A percentile compares a stretch with the other conserved stretches of the same genome.
These are phyloP conservation scores for Omphalotus guepiniiformis DNA, from an alignment of 768 basidiomycete species.

Conservation along the genomic window DNA sequence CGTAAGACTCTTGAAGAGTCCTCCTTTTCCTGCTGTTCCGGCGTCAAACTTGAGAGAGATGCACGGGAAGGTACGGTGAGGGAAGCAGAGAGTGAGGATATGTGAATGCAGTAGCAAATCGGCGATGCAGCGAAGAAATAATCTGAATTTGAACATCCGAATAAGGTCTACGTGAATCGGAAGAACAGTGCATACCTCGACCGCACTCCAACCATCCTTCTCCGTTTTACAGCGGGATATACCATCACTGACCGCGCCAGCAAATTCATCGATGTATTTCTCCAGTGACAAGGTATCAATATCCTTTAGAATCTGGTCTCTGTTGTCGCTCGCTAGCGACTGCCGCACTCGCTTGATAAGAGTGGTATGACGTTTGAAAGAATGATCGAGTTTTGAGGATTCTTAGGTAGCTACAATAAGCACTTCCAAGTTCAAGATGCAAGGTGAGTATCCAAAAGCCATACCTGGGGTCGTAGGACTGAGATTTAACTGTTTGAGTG, in stretches of 20 bases:
- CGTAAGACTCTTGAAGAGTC: conserved; percentile 72
- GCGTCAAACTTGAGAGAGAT: conserved; percentile 49
- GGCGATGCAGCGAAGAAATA: conserved; percentile 82
- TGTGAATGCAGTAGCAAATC: conserved; percentile 80
- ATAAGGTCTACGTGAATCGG: conserved; percentile 2
- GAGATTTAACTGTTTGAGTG: conserved; percentile 53
- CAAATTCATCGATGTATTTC: conserved; percentile 96
- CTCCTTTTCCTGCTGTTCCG: conserved; percentile 91
- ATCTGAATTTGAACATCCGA: conserved; percentile 44
- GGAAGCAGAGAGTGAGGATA: conserved; percentile 53
- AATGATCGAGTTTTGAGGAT: conserved; percentile 81
- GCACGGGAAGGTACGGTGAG: conserved; percentile 58
- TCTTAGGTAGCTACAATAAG: conserved; percentile 41
- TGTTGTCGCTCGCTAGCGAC: conserved; percentile 77
- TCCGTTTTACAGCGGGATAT: conserved; percentile 85
- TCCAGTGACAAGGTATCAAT: conserved; percentile 85
- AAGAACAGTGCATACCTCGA: conserved; percentile 62
- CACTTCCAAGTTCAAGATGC: background rate
- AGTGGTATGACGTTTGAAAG: conserved; percentile 92
- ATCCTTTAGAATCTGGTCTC: conserved; percentile 88
- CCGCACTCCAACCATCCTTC: conserved; percentile 86
- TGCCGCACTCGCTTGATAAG: conserved; percentile 91
- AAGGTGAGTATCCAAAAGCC: background rate
- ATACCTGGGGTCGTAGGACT: conserved; percentile 12
- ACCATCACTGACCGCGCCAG: conserved; percentile 83